Conservation (phyloP, 2,329 filamentous ascomycete species). For the Beauveria pseudobassiana region DNA sequence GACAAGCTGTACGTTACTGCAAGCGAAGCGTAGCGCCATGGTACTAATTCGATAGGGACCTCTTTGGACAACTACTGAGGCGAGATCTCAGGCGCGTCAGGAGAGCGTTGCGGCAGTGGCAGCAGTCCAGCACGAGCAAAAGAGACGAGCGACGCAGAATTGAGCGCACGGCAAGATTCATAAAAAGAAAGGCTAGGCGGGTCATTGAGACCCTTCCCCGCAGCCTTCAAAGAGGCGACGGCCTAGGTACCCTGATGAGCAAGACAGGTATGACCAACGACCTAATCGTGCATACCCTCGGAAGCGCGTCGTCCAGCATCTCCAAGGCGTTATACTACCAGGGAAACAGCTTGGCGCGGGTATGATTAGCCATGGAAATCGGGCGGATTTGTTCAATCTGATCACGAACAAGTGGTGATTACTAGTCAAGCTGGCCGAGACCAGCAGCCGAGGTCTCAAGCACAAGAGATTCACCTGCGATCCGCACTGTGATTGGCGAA, state of each 20-base stretch:
- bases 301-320: too few relatives aligned
- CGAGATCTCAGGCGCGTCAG: neutral
- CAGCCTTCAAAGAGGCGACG: neutral
- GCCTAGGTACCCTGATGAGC: neutral
- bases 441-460: too few relatives aligned
- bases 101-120: neutral
- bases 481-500: too few relatives aligned
- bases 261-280: neutral
- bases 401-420: too few relatives aligned
- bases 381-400: too few relatives aligned
- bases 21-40: too few relatives aligned
- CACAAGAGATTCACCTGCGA: too few relatives aligned
- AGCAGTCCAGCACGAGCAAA: neutral
- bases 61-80: neutral
- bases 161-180: neutral
- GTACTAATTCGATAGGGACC: neutral
- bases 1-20: neutral
- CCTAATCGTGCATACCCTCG: too few relatives aligned
- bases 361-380: too few relatives aligned
- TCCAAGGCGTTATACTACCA: too few relatives aligned
- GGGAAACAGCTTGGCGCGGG: too few relatives aligned
- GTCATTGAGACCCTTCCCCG: neutral
- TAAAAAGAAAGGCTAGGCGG: neutral
- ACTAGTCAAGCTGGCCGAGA: too few relatives aligned
- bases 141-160: neutral